These are phyloP conservation scores for Tausonia pullulans DNA, from an alignment of 1,284 basidiomycete species.

Conservation along the genomic window DNA sequence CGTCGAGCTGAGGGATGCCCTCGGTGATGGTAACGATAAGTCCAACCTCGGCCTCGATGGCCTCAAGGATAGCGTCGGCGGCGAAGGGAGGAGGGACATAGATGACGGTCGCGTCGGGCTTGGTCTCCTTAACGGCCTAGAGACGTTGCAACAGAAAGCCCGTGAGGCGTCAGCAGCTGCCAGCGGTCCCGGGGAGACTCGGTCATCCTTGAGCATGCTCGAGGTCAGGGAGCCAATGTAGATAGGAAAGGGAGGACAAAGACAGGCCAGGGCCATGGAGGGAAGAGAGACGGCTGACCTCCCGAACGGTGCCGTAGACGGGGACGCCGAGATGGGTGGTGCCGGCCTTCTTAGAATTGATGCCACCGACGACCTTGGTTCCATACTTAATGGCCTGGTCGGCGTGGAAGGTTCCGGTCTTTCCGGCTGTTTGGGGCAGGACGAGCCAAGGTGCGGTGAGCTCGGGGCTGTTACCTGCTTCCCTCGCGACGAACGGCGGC, in stretches of 20 bases:
- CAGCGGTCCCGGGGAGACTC: too few relatives aligned
- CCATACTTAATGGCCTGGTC: constrained; percentile 79
- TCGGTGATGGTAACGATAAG: constrained; percentile 96
- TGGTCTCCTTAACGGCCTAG: constrained; percentile 68
- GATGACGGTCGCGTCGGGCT: constrained; percentile 85
- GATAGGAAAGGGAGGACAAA: too few relatives aligned
- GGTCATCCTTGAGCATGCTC: too few relatives aligned
- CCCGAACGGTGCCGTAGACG: constrained; percentile 83
- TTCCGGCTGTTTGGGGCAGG: not conserved
- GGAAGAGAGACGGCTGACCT: constrained; percentile 43
- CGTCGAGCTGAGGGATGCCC: constrained; percentile 91
- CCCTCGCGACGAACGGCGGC: too few relatives aligned
- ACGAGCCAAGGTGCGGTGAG: not conserved
- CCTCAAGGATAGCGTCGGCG: constrained; percentile 91
- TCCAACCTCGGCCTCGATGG: constrained; percentile 92
- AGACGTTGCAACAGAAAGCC: not conserved
- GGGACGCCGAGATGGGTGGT: constrained; percentile 90
- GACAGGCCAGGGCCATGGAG: constrained; percentile 19
- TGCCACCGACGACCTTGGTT: constrained; percentile 95
- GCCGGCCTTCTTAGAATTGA: constrained; percentile 95
- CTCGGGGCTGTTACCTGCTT: too few relatives aligned
- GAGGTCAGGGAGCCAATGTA: too few relatives aligned
- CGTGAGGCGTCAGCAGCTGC: not conserved
- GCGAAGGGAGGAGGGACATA: constrained; percentile 90
- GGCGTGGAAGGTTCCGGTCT: constrained; percentile 80